Percentiles rank a stretch among this genome's conserved stretches.
phyloP scores from a whole-genome alignment of 306 rosid species.

The Dryas drummondii region DNA sequence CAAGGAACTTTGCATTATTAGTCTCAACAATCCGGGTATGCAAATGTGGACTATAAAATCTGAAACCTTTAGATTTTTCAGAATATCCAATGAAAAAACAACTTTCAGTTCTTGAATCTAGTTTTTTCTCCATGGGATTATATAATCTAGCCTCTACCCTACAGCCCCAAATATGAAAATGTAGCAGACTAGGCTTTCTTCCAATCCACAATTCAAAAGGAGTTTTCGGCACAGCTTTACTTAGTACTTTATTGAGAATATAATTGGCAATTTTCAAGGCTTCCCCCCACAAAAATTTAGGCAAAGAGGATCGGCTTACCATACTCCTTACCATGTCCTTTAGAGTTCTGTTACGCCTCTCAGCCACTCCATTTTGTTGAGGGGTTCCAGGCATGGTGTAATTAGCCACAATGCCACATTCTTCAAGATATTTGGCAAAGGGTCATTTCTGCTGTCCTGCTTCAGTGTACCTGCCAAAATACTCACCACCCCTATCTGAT shows the following conservation, averaged over 20 bases:
- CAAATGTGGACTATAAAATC: neutral
- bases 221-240: neutral
- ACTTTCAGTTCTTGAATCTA: too few species aligned
- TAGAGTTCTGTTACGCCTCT: neutral
- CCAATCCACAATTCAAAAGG: neutral
- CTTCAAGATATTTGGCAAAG: neutral
- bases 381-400: neutral
- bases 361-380: neutral
- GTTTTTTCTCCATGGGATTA: too few species aligned
- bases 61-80: too few species aligned
- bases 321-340: neutral
- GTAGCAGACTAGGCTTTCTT: neutral
- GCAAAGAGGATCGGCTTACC: too few species aligned
- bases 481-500: neutral
- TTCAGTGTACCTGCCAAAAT: neutral
- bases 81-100: too few species aligned
- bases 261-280: neutral
- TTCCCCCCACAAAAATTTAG: neutral
- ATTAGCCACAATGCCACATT: neutral
- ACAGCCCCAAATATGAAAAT: neutral
- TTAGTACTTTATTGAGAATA: neutral
- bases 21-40: conserved; percentile 11
- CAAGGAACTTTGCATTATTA: conserved; percentile 8
- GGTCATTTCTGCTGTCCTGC: neutral
- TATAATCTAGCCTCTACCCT: too few species aligned